These are phyloP conservation scores for Capillidium rhysosporum DNA, from an alignment of 371 early-diverging fungal species.

Conservation along the genomic window DNA sequence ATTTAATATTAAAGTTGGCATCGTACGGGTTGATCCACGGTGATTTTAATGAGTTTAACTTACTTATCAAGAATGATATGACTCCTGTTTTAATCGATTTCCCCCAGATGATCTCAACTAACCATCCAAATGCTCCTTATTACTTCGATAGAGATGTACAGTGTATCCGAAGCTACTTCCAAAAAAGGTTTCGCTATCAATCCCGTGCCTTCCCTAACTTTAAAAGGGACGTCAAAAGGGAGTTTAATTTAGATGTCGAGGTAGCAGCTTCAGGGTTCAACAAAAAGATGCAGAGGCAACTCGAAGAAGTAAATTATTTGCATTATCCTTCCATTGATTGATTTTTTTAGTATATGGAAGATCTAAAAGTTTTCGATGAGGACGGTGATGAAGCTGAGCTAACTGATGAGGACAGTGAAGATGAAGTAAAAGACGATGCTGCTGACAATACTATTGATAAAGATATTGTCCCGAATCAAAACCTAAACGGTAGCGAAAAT, in stretches of 20 bases:
- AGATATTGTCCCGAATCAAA: neutral
- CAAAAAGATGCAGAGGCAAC: constrained; percentile 68
- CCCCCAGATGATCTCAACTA: constrained; percentile 98
- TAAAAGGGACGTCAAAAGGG: constrained; percentile 51
- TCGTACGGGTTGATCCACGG: constrained; percentile 96
- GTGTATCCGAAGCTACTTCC: constrained; percentile 91
- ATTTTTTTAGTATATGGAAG: neutral
- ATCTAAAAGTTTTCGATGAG: constrained; percentile 10
- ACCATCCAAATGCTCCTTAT: constrained; percentile 84
- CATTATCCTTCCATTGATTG: neutral
- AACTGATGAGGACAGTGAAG: constrained; percentile 13
- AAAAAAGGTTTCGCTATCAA: constrained; percentile 74
- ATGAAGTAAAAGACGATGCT: constrained; percentile 12
- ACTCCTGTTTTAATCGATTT: constrained; percentile 94
- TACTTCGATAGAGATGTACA: constrained; percentile 97
- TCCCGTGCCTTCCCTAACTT: constrained; percentile 77
- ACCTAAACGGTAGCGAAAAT: no score
- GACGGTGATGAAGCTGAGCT: constrained; percentile 17
- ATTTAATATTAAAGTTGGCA: constrained; percentile 86
- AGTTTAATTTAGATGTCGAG: constrained; percentile 82
- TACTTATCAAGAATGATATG: constrained; percentile 72
- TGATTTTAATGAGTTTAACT: constrained; percentile 99
- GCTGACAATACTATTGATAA: constrained; percentile 12
- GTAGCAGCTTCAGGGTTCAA: constrained; percentile 91
- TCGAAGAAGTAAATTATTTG: constrained; percentile 40